Evolutionary conservation across 2,329 filamentous ascomycete species (phyloP).

Genomic region (Ophiostoma piceae): DNA sequence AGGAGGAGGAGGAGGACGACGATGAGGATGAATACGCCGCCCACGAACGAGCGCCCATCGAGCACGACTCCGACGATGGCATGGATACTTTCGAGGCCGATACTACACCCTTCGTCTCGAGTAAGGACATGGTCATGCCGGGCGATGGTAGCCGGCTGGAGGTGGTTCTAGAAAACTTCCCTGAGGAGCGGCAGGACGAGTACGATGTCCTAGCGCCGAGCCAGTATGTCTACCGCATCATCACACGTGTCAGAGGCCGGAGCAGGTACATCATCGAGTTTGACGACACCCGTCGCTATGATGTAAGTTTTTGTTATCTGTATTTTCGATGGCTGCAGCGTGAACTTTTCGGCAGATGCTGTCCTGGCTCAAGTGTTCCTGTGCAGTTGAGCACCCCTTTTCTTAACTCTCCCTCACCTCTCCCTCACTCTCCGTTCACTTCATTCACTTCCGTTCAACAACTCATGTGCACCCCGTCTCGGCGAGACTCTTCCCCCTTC

Average conservation of each 20-base stretch:
- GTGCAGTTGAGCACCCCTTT: not conserved
- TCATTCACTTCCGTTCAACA: not conserved
- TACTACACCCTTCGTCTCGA: not conserved
- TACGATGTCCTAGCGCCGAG: constrained; percentile 23
- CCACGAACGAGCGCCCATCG: not conserved
- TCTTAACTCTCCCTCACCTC: not conserved
- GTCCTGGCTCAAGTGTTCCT: not conserved
- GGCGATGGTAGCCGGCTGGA: constrained; percentile 18
- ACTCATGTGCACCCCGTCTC: not conserved
- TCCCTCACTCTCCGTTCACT: not conserved
- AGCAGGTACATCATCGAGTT: constrained; percentile 26
- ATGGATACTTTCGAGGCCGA: not conserved
- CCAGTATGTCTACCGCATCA: constrained; percentile 25
- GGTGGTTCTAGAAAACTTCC: constrained; percentile 24
- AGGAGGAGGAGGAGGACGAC: constrained; percentile 8
- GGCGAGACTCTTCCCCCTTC: not conserved
- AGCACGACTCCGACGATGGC: not conserved
- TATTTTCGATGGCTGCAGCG: not conserved
- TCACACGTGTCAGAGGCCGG: constrained; percentile 18
- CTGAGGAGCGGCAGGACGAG: constrained; percentile 19
- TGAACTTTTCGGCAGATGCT: not conserved
- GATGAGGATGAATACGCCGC: not conserved
- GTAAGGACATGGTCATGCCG: constrained; percentile 15
- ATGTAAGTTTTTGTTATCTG: constrained; percentile 24
- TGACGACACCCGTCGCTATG: constrained; percentile 25